Evolutionary conservation across 352 stramenopile genomes (phyloP).

Genomic region (Phytophthora hybrid): DNA sequence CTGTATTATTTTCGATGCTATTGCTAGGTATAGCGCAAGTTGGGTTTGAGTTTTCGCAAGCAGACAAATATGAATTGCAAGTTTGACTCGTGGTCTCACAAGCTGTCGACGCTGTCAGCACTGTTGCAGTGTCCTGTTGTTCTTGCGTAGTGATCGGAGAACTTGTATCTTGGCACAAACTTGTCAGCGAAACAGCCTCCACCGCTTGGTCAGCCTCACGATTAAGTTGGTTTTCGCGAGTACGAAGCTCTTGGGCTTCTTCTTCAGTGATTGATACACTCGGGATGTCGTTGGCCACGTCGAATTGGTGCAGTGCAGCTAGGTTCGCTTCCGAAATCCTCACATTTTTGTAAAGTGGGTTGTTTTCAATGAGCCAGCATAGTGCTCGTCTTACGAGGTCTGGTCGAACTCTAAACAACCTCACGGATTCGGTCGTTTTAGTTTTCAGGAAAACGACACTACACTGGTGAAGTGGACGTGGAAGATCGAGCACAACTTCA

Average conservation of each 20-base stretch:
- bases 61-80: not conserved
- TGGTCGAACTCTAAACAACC: conserved; percentile 3
- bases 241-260: not conserved
- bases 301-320: not conserved
- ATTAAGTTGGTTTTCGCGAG: no score
- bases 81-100: not conserved
- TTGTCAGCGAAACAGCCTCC: no score
- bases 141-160: no score
- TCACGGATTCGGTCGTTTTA: not conserved
- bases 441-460: not conserved
- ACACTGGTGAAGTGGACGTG: conserved; percentile 1
- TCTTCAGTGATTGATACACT: not conserved
- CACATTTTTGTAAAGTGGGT: conserved; percentile 9
- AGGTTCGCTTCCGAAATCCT: conserved; percentile 3
- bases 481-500: not conserved
- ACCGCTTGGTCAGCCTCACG: no score
- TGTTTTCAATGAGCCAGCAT: conserved; percentile 1
- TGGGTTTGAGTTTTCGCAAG: not conserved
- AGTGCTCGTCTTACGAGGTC: conserved; percentile 11
- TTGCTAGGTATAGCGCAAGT: not conserved
- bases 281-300: not conserved
- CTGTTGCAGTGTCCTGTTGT: no score
- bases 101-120: no score
- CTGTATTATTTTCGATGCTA: not conserved
- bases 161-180: not conserved